These are phyloP conservation scores for Trichosporon sp. DNA, from an alignment of 1,284 basidiomycete species.

Conservation along the genomic window DNA sequence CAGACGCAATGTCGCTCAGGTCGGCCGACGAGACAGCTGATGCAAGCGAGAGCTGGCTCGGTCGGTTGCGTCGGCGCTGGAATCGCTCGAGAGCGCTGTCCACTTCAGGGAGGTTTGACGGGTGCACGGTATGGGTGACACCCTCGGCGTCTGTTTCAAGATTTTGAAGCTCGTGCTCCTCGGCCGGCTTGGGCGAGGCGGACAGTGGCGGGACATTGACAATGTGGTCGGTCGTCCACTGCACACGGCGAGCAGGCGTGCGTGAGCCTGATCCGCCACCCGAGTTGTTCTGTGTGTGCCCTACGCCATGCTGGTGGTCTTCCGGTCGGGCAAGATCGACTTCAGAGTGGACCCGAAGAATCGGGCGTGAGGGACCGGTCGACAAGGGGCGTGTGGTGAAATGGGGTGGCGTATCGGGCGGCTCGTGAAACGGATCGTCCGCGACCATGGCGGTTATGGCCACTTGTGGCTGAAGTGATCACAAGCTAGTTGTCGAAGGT, in stretches of 20 bases:
- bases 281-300: not conserved
- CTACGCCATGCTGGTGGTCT: slow-evolving; percentile 4
- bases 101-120: not conserved
- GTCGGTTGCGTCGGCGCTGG: slow-evolving; percentile 2
- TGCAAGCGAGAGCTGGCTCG: not conserved
- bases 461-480: not conserved
- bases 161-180: not conserved
- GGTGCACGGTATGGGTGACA: not conserved
- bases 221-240: slow-evolving; percentile 43
- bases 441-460: slow-evolving; percentile 3
- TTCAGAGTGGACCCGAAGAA: not conserved
- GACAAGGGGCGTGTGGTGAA: not conserved
- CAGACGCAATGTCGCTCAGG: slow-evolving; percentile 4
- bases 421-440: slow-evolving; percentile 3
- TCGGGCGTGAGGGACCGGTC: not conserved
- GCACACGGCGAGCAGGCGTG: slow-evolving; percentile 40
- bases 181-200: not conserved
- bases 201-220: slow-evolving; percentile 36
- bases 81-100: slow-evolving; percentile 4
- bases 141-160: not conserved
- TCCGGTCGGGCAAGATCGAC: not conserved
- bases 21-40: slow-evolving; percentile 9
- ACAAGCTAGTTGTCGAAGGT: too few species aligned
- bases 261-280: slow-evolving; percentile 23
- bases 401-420: not conserved